phyloP scores from a whole-genome alignment of 768 basidiomycete genomes.

The Mycena pura region DNA sequence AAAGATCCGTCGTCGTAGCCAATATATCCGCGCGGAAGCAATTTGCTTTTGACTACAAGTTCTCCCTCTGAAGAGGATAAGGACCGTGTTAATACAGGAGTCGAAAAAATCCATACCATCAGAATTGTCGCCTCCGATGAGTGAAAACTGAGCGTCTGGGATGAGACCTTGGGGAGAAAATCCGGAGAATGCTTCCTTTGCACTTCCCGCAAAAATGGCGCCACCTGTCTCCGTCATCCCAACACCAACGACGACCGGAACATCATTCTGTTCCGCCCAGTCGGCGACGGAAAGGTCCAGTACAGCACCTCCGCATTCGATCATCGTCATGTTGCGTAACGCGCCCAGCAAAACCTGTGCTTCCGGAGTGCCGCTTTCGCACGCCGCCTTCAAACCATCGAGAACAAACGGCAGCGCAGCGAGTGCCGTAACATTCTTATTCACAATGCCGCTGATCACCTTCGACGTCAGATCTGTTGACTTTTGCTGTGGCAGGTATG shows the following conservation, averaged over 20 bases:
- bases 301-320: constrained; percentile 21
- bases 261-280: constrained; percentile 5
- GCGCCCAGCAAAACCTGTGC: background rate
- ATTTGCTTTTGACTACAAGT: constrained; percentile 20
- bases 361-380: background rate
- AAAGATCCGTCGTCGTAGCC: constrained; percentile 18
- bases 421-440: constrained; percentile 13
- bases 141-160: constrained; percentile 9
- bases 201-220: constrained; percentile 11
- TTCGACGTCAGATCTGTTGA: constrained; percentile 1
- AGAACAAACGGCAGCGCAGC: constrained; percentile 18
- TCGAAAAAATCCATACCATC: background rate
- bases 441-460: constrained; percentile 1
- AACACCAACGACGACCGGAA: constrained; percentile 17
- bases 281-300: background rate
- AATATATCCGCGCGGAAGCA: constrained; percentile 18
- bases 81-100: background rate
- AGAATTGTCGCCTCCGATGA: constrained; percentile 1
- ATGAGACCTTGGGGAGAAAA: background rate
- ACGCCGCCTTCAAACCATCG: constrained; percentile 11
- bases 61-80: constrained; percentile 18
- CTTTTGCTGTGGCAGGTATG: background rate
- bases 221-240: constrained; percentile 27
- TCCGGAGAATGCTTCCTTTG: constrained; percentile 2
- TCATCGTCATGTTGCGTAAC: constrained; percentile 13